These are phyloP conservation scores for Plasmopara halstedii DNA, from an alignment of 352 stramenopile genomes.

Conservation along the genomic window DNA sequence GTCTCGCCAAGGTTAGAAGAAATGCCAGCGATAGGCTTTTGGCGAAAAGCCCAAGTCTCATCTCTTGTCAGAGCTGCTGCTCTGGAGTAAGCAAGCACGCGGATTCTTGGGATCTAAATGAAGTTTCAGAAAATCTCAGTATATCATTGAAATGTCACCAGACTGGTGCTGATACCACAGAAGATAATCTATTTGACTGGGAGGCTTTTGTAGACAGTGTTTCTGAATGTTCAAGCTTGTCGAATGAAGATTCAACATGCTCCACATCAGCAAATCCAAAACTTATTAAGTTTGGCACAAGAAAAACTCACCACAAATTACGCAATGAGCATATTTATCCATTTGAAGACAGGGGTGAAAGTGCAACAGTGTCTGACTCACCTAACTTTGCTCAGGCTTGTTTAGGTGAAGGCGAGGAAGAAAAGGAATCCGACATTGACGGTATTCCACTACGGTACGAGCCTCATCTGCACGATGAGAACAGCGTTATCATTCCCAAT, in stretches of 20 bases:
- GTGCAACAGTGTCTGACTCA: conserved; percentile 1
- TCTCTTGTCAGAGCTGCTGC: conserved; percentile 4
- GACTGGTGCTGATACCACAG: conserved; percentile 9
- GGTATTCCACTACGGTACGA: neutral
- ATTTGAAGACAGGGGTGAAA: conserved; percentile 1
- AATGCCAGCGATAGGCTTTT: conserved; percentile 4
- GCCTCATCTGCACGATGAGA: neutral
- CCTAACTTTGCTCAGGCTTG: conserved; percentile 7
- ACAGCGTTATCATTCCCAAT: conserved; percentile 1
- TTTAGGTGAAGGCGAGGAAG: conserved; percentile 28
- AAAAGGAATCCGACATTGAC: conserved; percentile 20
- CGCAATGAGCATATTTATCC: neutral
- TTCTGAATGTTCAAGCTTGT: conserved; percentile 26
- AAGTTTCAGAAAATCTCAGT: conserved; percentile 13
- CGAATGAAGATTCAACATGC: conserved; percentile 13
- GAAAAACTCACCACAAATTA: no score
- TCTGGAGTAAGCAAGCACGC: conserved; percentile 5
- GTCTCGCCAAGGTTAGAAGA: conserved; percentile 10
- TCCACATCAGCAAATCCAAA: conserved; percentile 5
- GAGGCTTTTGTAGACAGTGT: conserved; percentile 55
- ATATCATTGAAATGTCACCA: conserved; percentile 9
- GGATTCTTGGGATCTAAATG: conserved; percentile 15
- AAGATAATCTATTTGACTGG: conserved; percentile 41
- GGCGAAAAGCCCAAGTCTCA: neutral
- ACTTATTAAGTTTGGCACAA: conserved; percentile 15